Conservation (phyloP, 2,329 filamentous ascomycete genomes). For the Chrysoporthe puriensis region DNA sequence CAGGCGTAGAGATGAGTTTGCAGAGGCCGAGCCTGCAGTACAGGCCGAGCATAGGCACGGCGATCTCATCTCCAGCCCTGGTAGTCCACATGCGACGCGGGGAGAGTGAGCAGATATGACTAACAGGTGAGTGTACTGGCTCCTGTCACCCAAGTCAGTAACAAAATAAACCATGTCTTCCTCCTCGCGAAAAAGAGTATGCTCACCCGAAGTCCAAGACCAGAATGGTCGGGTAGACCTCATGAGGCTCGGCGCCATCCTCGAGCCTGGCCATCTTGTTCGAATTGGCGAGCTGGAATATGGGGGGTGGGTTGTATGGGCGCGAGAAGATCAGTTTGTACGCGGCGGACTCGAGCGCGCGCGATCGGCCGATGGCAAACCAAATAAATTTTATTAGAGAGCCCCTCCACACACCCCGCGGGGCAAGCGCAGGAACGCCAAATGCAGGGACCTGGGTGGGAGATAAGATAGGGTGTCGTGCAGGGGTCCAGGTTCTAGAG, state of each 20-base stretch:
- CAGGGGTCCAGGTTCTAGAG: neutral
- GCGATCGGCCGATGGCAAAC: constrained; percentile 5
- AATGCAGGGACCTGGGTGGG: constrained; percentile 20
- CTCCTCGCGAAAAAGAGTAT: constrained; percentile 60
- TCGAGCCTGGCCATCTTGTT: constrained; percentile 27
- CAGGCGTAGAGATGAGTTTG: neutral
- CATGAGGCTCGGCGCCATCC: constrained; percentile 34
- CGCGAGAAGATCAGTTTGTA: neutral
- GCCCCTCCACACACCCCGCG: constrained; percentile 14
- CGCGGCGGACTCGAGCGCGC: constrained; percentile 16
- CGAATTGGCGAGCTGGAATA: neutral
- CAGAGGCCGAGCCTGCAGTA: neutral
- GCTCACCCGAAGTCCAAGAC: constrained; percentile 70
- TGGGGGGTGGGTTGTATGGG: neutral
- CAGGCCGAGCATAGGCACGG: neutral
- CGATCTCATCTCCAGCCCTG: no score
- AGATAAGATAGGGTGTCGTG: constrained; percentile 15
- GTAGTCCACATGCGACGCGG: no score
- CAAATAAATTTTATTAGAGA: constrained; percentile 21
- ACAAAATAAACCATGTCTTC: neutral
- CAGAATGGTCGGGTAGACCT: constrained; percentile 62
- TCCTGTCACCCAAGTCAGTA: constrained; percentile 19
- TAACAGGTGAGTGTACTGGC: constrained; percentile 30
- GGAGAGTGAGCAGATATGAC: constrained; percentile 2
- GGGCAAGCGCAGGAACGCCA: constrained; percentile 5